Evolutionary conservation across 139 green algal genomes (phyloP), one percentile per base, ranked within the genome.

Genomic region (Chlorella sp.): DNA sequence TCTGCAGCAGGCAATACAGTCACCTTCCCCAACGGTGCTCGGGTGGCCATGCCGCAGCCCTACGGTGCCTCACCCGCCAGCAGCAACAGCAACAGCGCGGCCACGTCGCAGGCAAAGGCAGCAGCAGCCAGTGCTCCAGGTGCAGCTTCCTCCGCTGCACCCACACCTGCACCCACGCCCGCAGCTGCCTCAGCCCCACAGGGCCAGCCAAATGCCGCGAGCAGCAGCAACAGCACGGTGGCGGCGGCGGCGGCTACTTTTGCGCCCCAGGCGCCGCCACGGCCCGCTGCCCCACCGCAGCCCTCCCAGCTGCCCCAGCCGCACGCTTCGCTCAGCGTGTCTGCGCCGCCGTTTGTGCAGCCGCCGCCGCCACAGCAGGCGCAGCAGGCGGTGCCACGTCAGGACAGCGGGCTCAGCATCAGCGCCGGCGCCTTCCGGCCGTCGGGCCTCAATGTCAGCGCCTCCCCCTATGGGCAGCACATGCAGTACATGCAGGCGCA

Each of bases 31-130:
- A 78, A 80, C 24, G 86, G 75, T 32, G 39, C 69, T 0, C 39
- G 39, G 0, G 75, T 85, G 28, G 76, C 76, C 68, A 85, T 85
- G 86, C 86, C 86, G 22, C 36, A 60, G 48, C 86, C 73, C 21
- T 83, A 83, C 34, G 48, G 24, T 28, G 66, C 66, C 83, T 14
- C n/a, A 3, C 19, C 36, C 21, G 48, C 1, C 83, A 78, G 60
- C 83, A 78, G 14, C 80, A 40, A 2, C 48, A 85, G 28, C 80
- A 40, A 18, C 80, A 85, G 80, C 80, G 32, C 75, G 36, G 75
- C 71, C 71, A 71, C 21, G 21, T 24, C 14, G 79, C 79, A 68
- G 30, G 40, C 86, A 83, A 24, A 66, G 73, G 42, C 85, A 57
- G 82, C 82, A 87, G 61, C 60, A 64, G 61, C 42, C 24, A 30